Evolutionary conservation across 139 green algal species (phyloP).

Genomic region (Mesostigma viride): DNA sequence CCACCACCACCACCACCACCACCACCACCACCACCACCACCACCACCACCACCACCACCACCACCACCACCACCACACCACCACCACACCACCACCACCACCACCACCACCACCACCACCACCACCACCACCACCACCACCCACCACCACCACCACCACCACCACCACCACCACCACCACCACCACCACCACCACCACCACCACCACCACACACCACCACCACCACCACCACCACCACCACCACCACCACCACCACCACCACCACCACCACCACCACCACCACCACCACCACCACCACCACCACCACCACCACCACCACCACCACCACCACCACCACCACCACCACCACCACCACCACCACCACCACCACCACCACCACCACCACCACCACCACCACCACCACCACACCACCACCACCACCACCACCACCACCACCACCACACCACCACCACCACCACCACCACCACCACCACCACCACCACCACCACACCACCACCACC

Average conservation of each 20-base stretch:
- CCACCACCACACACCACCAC: no score
- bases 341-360: slow-evolving; percentile 7
- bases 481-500: no score
- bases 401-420: no score
- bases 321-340: slow-evolving; percentile 7
- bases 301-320: slow-evolving; percentile 6
- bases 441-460: not conserved
- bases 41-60: not conserved
- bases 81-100: no score
- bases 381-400: slow-evolving; percentile 3
- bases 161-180: slow-evolving; percentile 7
- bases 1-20: slow-evolving; percentile 6
- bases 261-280: slow-evolving; percentile 7
- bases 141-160: slow-evolving; percentile 6
- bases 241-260: slow-evolving; percentile 6
- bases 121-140: no score
- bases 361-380: slow-evolving; percentile 6
- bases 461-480: not conserved
- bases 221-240: slow-evolving; percentile 7
- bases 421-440: no score
- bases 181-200: slow-evolving; percentile 7
- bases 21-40: slow-evolving; percentile 7
- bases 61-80: no score
- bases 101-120: slow-evolving; percentile 4
- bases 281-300: slow-evolving; percentile 7